Conservation (phyloP, 371 early-diverging fungal species). For the Apophysomyces trapeziformis region DNA sequence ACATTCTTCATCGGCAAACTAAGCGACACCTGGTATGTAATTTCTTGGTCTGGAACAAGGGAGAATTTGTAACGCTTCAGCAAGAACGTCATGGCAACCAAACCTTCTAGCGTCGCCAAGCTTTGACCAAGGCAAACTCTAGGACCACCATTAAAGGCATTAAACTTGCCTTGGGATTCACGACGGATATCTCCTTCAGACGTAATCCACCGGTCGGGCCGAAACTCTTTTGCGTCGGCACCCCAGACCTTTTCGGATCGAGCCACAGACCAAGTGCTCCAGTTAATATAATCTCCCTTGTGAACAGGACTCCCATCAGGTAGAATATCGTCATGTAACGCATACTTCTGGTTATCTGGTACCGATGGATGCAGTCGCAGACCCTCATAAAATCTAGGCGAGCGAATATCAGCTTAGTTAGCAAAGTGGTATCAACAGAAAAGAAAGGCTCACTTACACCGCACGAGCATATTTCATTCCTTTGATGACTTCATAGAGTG, state of each 20-base stretch:
- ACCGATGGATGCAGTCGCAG: constrained; percentile 76
- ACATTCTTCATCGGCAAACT: constrained; percentile 56
- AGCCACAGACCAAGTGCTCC: constrained; percentile 58
- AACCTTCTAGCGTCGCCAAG: constrained; percentile 49
- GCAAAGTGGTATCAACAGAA: not conserved
- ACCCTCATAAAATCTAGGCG: constrained; percentile 49
- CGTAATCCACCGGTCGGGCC: constrained; percentile 67
- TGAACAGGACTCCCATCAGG: constrained; percentile 70
- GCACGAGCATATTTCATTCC: constrained; percentile 63
- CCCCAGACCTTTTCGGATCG: constrained; percentile 67
- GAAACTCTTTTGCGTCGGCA: constrained; percentile 56
- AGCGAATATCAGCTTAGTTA: not conserved
- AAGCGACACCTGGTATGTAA: constrained; percentile 39
- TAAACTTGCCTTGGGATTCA: constrained; percentile 51
- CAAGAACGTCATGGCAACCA: constrained; percentile 41
- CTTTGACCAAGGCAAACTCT: constrained; percentile 67
- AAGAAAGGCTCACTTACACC: constrained; percentile 35
- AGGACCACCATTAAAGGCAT: constrained; percentile 72
- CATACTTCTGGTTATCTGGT: constrained; percentile 67
- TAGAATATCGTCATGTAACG: constrained; percentile 66
- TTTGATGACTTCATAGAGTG: constrained; percentile 49
- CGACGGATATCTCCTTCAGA: constrained; percentile 40
- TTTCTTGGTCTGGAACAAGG: constrained; percentile 38
- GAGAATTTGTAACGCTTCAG: constrained; percentile 48
- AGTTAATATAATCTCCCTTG: constrained; percentile 58